These are phyloP conservation scores for Xerocomellus intermedius DNA, from an alignment of 768 basidiomycete species.

Conservation along the genomic window DNA sequence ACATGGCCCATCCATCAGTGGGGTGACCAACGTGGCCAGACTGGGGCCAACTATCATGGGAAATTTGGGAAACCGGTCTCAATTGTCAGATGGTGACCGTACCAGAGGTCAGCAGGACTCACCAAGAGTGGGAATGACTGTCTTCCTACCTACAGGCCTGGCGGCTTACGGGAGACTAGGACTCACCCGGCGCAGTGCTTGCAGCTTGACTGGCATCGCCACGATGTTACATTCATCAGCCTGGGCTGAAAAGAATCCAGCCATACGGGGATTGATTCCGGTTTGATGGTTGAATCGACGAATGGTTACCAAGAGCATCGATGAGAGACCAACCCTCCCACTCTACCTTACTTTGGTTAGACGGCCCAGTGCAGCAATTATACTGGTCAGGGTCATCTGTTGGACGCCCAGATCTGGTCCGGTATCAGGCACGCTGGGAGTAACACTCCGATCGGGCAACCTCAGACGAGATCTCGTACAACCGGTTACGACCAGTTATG, in stretches of 20 bases:
- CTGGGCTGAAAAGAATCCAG: conserved; percentile 10
- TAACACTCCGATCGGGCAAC: conserved; percentile 26
- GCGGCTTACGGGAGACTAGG: too few relatives aligned
- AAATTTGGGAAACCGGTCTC: conserved; percentile 17
- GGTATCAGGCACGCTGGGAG: conserved; percentile 30
- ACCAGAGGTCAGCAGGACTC: conserved; percentile 14
- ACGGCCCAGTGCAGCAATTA: conserved; percentile 15
- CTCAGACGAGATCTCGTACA: conserved; percentile 30
- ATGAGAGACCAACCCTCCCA: conserved; percentile 19
- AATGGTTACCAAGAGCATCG: conserved; percentile 12
- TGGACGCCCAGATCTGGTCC: conserved; percentile 29
- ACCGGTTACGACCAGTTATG: conserved; percentile 28
- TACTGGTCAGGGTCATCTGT: conserved; percentile 26
- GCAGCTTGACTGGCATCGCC: conserved; percentile 27
- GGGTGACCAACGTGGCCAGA: conserved; percentile 7
- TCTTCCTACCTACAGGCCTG: too few relatives aligned
- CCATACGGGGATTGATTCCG: conserved; percentile 20
- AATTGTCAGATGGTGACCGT: conserved; percentile 16
- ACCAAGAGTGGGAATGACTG: too few relatives aligned
- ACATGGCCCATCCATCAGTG: background rate
- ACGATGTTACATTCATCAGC: conserved; percentile 12
- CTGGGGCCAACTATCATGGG: conserved; percentile 7
- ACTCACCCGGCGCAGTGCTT: too few relatives aligned
- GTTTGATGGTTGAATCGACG: conserved; percentile 20
- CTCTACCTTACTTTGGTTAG: conserved; percentile 35